Evolutionary conservation across 371 early-diverging fungal species (phyloP), one percentile per base, ranked within the genome.

Genomic region (Mortierella sp.): DNA sequence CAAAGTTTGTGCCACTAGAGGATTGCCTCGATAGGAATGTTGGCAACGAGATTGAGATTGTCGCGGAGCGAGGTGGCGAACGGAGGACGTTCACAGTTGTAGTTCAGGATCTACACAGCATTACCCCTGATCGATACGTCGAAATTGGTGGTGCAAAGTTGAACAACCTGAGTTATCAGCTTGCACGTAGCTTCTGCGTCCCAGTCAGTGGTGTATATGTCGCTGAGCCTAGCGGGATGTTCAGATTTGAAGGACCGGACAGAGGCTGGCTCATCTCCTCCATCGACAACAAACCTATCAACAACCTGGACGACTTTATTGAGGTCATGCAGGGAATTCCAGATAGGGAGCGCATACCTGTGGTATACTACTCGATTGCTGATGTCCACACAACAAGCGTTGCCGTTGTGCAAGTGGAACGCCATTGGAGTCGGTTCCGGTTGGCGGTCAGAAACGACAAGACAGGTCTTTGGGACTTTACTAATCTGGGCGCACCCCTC

Each of bases 71-170:
- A 14, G 94, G 94, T 38, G 94, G 94, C 16, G 84, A 86, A 50
- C 82, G 85, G 19, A 74, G 92, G 71, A 82, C 84, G 26, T 84
- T 91, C 54, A 78, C 48, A 0, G 80, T 94, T 27, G 23, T 27
- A 0, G 93, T 91, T 4, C 86, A 86, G 31, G 90, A 94, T 67
- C 81, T 95, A 38, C 94, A 95, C 81, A 81, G 87, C n/a, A 84
- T 88, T 53, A 79, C 80, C 8, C 94, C 95, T 1, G 78, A 83
- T 69, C 78, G 84, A 3, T 91, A 84, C 56, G 74, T 97, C 18
- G 94, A 96, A 74, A 84, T 96, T 52, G 97, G 97, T 46, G 98
- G 96, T 41, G 90, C 88, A 19, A 86, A 90, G 31, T 67, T 95
- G 41, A 91, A 95, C 79, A 87, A 95, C 56, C 76, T 96, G 5